Conservation (phyloP, 495 filamentous ascomycete genomes). For the Lophiostoma macrostomum region DNA sequence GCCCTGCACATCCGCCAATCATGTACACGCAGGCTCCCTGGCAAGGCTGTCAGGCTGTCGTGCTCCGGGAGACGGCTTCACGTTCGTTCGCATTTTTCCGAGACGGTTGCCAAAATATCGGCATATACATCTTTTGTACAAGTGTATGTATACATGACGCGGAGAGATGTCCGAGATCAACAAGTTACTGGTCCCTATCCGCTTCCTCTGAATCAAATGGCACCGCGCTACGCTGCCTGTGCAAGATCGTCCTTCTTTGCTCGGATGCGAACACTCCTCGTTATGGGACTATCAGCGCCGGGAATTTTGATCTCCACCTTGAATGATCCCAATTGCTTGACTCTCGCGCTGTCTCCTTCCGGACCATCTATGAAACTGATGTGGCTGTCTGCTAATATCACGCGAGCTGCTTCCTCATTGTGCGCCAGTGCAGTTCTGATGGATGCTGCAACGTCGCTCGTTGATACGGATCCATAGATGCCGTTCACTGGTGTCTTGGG, state of each 20-base stretch:
- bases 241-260: constrained; percentile 14
- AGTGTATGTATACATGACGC: constrained; percentile 12
- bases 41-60: constrained; percentile 4
- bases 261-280: constrained; percentile 47
- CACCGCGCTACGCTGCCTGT: background rate
- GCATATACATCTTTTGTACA: constrained; percentile 19
- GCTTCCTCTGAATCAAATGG: background rate
- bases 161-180: background rate
- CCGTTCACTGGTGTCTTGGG: constrained; percentile 29
- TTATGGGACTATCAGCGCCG: constrained; percentile 46
- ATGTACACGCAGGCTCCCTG: background rate
- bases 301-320: constrained; percentile 53
- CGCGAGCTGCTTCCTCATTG: constrained; percentile 49
- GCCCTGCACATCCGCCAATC: background rate
- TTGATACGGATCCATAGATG: constrained; percentile 59
- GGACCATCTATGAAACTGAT: constrained; percentile 46
- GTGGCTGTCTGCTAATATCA: constrained; percentile 52
- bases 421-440: constrained; percentile 48
- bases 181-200: background rate
- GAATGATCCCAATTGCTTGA: constrained; percentile 57
- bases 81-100: constrained; percentile 17
- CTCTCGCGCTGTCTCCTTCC: constrained; percentile 32
- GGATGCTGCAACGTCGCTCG: constrained; percentile 50
- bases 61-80: constrained; percentile 26
- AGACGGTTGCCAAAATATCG: background rate